A percentile compares a stretch with the other conserved stretches of the same genome.
phyloP scores from a whole-genome alignment of 306 rosid species.

The Aeschynomene evenia region DNA sequence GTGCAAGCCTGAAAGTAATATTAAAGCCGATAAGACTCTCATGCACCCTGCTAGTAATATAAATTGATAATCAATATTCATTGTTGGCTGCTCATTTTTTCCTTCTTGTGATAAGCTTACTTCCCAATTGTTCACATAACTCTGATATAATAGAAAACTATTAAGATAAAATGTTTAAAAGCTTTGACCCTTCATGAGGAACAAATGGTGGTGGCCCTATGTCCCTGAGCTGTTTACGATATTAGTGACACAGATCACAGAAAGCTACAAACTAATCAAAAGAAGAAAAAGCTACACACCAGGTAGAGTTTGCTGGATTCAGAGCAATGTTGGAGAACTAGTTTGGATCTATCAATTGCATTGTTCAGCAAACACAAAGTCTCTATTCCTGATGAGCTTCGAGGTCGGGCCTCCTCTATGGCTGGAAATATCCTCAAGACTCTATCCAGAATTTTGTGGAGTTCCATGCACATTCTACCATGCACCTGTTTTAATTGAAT shows the following conservation, averaged over 20 bases:
- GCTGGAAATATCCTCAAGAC: constrained; percentile 60
- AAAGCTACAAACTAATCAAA: not conserved
- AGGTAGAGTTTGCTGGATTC: constrained; percentile 91
- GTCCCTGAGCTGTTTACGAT: constrained; percentile 10
- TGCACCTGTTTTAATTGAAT: constrained; percentile 71
- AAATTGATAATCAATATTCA: not conserved
- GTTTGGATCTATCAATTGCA: constrained; percentile 59
- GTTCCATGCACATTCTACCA: constrained; percentile 56
- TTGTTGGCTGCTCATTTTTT: not conserved
- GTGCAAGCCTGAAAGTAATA: constrained; percentile 67
- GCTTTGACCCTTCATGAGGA: not conserved
- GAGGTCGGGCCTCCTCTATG: constrained; percentile 84
- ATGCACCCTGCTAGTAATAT: constrained; percentile 15
- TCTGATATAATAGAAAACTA: too few species aligned
- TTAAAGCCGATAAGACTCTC: constrained; percentile 8
- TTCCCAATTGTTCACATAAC: not conserved
- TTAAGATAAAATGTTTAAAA: not conserved
- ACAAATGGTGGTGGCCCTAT: constrained; percentile 3
- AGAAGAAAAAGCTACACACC: constrained; percentile 44
- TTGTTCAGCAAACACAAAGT: constrained; percentile 56
- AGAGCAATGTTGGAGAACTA: constrained; percentile 65
- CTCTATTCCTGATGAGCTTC: constrained; percentile 69
- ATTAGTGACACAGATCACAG: not conserved
- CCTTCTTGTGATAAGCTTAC: not conserved
- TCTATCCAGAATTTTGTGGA: constrained; percentile 52